Conservation (phyloP, 345 rosid species). For the Orychophragmus violaceus region DNA sequence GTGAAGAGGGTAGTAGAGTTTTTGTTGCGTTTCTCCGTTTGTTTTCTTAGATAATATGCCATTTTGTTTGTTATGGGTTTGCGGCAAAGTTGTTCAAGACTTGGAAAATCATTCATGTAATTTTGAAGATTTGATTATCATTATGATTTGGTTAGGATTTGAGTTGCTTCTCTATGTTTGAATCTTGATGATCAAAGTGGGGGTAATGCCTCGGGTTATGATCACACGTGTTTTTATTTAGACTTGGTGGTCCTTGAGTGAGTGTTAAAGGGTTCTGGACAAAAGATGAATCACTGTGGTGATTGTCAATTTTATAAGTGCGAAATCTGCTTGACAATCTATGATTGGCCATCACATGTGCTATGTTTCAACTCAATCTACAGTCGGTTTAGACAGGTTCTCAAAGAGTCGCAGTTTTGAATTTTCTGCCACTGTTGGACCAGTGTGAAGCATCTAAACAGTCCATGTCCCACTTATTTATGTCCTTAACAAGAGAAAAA, state of each 20-base stretch:
- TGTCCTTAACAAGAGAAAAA: neutral
- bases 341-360: neutral
- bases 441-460: neutral
- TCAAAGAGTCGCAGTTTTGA: slow-evolving; percentile 10
- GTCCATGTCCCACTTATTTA: neutral
- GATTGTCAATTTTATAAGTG: neutral
- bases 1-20: slow-evolving; percentile 11
- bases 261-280: neutral
- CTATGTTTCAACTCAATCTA: neutral
- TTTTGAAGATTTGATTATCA: no score
- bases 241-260: slow-evolving; percentile 3
- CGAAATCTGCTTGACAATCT: neutral
- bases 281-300: neutral
- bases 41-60: no score
- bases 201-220: neutral
- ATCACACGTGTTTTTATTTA: neutral
- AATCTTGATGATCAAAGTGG: slow-evolving; percentile 2
- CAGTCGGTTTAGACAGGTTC: neutral
- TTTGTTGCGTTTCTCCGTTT: slow-evolving; percentile 9
- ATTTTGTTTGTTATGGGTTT: slow-evolving; percentile 5
- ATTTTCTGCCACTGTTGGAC: slow-evolving; percentile 22
- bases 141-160: slow-evolving; percentile 1
- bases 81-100: slow-evolving; percentile 4
- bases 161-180: no score
- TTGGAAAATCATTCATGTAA: no score